Evolutionary conservation across 2,329 filamentous ascomycete species (phyloP).

Genomic region (Neofusicoccum sp.): DNA sequence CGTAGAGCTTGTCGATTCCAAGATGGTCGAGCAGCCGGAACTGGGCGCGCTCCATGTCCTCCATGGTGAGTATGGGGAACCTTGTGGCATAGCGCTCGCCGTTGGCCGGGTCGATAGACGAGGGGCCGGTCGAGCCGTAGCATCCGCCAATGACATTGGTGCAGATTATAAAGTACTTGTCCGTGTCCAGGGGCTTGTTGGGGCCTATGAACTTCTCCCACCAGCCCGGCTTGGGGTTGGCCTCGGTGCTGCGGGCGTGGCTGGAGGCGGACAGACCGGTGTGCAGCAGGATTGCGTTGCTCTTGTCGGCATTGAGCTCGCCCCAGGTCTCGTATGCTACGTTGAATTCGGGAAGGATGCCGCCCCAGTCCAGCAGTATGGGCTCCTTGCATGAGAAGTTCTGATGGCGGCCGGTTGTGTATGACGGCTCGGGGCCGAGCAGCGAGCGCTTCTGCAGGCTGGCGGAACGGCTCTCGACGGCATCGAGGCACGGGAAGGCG

Average conservation of each 20-base stretch:
- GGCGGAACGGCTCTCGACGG: slow-evolving; percentile 57
- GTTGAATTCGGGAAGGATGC: slow-evolving; percentile 83
- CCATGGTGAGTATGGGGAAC: slow-evolving; percentile 92
- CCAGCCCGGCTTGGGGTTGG: slow-evolving; percentile 89
- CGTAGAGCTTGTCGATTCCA: slow-evolving; percentile 77
- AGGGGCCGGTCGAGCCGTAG: slow-evolving; percentile 91
- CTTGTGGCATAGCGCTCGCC: slow-evolving; percentile 88
- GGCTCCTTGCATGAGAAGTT: slow-evolving; percentile 74
- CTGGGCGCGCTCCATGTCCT: slow-evolving; percentile 97
- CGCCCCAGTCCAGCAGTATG: slow-evolving; percentile 90
- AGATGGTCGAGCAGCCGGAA: slow-evolving; percentile 84
- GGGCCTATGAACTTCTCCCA: slow-evolving; percentile 99
- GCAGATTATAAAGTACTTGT: slow-evolving; percentile 92
- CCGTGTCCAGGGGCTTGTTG: slow-evolving; percentile 79
- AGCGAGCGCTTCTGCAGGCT: slow-evolving; percentile 67
- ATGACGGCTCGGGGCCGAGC: slow-evolving; percentile 87
- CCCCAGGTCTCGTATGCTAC: slow-evolving; percentile 96
- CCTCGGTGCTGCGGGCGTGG: slow-evolving; percentile 88
- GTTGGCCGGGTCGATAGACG: slow-evolving; percentile 84
- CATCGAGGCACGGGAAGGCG: slow-evolving; percentile 46
- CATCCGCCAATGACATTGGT: slow-evolving; percentile 96
- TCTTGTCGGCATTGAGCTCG: slow-evolving; percentile 72
- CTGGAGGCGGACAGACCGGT: slow-evolving; percentile 97
- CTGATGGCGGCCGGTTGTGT: slow-evolving; percentile 85
- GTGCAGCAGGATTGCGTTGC: slow-evolving; percentile 88